Evolutionary conservation across 371 early-diverging fungal genomes (phyloP), one percentile per base, ranked within the genome.

Genomic region (Coemansia sp.): DNA sequence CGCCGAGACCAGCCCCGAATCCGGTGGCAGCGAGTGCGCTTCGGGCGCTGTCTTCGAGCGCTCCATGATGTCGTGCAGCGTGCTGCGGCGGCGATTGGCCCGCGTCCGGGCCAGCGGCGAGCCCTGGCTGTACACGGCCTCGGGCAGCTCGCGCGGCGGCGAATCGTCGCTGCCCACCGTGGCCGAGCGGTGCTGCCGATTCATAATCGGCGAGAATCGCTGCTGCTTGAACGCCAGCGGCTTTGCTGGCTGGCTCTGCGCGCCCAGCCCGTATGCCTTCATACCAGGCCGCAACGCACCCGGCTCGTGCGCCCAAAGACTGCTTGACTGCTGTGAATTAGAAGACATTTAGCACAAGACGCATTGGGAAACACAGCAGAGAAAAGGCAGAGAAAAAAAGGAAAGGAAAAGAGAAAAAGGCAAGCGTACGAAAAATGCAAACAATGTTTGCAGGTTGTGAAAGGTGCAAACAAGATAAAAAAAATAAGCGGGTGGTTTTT

Each of bases 151-250:
- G 31, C 53, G 64, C 38, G 69, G 33, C 24, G 61, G 14, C 11
- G 49, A 12, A 38, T 46, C 68, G 49, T 65, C 70, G 43, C 66
- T 62, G 52, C 70, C 69, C 34, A 69, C 59, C 0, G 74, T 69
- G 4, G 64, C 61, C 24, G 74, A 64, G 50, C 74, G 74, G 42
- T 62, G 54, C 54, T 65, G 69, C 10, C 75, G 60, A 57, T 74
- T 69, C 75, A 74, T 74, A 14, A 58, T 62, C 4, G 74, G 75
- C 10, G 75, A 65, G 42, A 74, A 74, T 14, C 74, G 64, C 58
- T 68, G 74, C 57, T 74, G 74, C 57, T 60, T 64, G 16, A 49
- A 39, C 5, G 60, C 51, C 12, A 32, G 18, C 16, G 57, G 51
- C 32, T 18, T 14, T 44, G 37, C 43, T 40, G 24, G 18, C 8